A percentile compares a stretch with the other conserved stretches of the same genome.
These are phyloP conservation scores for Globisporangium mamillatum DNA, from an alignment of 352 stramenopile genomes.

Conservation along the genomic window DNA sequence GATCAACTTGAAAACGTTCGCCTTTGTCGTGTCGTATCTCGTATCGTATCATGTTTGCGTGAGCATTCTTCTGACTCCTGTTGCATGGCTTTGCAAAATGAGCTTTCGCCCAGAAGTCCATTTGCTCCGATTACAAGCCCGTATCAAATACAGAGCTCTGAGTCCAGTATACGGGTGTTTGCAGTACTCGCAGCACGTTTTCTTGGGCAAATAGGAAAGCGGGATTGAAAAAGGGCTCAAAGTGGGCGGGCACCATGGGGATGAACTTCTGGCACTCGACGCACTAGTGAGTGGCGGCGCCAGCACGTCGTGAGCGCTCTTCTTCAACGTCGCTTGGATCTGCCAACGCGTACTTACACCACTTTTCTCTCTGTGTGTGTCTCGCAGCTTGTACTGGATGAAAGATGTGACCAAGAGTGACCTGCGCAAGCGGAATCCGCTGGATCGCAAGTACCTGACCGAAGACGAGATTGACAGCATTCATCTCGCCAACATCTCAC, in stretches of 20 bases:
- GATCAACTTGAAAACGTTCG: background rate
- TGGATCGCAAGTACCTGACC: constrained; percentile 71
- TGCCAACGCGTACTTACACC: background rate
- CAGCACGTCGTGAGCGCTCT: background rate
- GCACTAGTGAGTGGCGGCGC: constrained; percentile 65
- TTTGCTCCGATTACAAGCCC: background rate
- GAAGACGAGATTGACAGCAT: constrained; percentile 88
- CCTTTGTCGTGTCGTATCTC: background rate
- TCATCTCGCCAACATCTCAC: constrained; percentile 83
- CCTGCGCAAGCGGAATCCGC: constrained; percentile 71
- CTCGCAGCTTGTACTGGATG: constrained; percentile 83
- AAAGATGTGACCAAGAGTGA: constrained; percentile 79
- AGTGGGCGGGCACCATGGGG: constrained; percentile 44
- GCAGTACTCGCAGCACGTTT: background rate
- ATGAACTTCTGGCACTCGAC: constrained; percentile 91
- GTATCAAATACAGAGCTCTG: background rate
- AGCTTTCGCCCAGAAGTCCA: background rate
- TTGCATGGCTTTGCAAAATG: background rate
- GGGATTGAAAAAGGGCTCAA: background rate
- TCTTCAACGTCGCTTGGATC: background rate
- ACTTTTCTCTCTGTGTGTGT: background rate
- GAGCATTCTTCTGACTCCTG: background rate
- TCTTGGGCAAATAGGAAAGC: background rate
- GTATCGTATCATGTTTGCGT: background rate
- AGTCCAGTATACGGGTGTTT: background rate